Evolutionary conservation across 306 rosid genomes (phyloP), one percentile per base, ranked within the genome.

Genomic region (Phaseolus lunatus): DNA sequence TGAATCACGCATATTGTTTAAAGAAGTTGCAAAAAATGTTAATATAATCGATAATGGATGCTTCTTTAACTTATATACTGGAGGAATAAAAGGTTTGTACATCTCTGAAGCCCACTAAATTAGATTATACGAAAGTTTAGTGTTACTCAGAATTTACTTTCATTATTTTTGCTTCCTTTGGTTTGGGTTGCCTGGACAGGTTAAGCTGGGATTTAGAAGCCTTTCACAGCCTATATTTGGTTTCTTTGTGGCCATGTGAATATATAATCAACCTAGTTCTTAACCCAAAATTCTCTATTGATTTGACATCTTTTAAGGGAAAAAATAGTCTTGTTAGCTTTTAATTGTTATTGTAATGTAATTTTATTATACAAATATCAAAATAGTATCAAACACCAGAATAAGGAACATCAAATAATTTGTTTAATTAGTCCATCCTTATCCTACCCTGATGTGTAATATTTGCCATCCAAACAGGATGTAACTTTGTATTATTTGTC

Each of bases 41-140:
- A 69, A 39, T 31, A 12, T 24, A 67, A 59, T 47, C n/a, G 20
- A 16, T 10, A 26, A 66, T 43, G 20, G 31, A 43, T 54, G 5
- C 4, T 33, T 47, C 41, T 18, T 7, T 73, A 47, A 53, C 61
- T 56, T 37, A 9, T 24, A 45, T 50, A 45, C 16, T 26, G 33
- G 19, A 52, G 56, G 61, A 56, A 13, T 23, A 48, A 53, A 58
- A 63, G 20, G 6, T 19, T 43, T 44, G 22, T 31, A 39, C 22
- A 16, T 41, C 43, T 41, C 43, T 24, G 14, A 49, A 19, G 18
- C 20, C 53, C 41, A 54, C 26, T 24, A 45, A 54, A 33, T 73
- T 73, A 62, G 57, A 73, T n/a, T 64, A 49, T 57, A 44, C 70
- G 24, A 64, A 71, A 72, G 75, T 43, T n/a, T 7, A 69, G 50